Conservation (phyloP, 2,329 filamentous ascomycete species). For the Gnomoniopsis sp. region DNA sequence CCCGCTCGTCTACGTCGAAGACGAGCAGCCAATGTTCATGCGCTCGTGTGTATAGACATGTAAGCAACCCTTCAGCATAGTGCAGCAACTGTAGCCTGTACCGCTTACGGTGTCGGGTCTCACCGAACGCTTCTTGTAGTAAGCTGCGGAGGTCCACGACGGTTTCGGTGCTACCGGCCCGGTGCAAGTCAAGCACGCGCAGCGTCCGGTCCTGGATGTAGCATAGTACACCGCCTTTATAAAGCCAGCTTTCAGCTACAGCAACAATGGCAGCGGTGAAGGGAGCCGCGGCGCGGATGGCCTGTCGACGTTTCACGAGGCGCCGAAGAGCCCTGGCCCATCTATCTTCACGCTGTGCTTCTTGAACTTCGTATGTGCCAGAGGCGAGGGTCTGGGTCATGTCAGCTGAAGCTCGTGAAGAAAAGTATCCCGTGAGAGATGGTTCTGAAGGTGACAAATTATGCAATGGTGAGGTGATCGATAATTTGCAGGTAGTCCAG, state of each 20-base stretch:
- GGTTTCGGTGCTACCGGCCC: conserved; percentile 45
- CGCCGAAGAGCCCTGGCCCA: conserved; percentile 56
- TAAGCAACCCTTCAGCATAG: conserved; percentile 54
- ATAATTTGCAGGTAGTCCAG: background rate
- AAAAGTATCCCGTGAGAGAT: conserved; percentile 51
- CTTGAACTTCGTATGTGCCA: conserved; percentile 28
- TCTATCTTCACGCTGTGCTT: conserved; percentile 25
- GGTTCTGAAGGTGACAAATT: background rate
- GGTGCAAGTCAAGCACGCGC: conserved; percentile 56
- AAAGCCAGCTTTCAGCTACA: conserved; percentile 58
- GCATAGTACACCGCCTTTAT: conserved; percentile 61
- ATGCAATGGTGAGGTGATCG: background rate
- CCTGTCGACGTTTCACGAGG: conserved; percentile 57
- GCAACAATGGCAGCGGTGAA: conserved; percentile 60
- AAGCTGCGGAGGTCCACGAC: conserved; percentile 50
- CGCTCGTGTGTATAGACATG: conserved; percentile 51
- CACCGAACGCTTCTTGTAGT: conserved; percentile 33
- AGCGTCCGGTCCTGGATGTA: conserved; percentile 52
- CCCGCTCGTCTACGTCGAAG: conserved; percentile 37
- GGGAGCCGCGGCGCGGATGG: conserved; percentile 59
- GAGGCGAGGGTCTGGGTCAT: conserved; percentile 30
- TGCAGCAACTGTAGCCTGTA: conserved; percentile 54
- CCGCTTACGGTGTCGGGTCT: conserved; percentile 30
- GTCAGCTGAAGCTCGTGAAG: conserved; percentile 47
- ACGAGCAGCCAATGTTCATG: conserved; percentile 50